phyloP scores from a whole-genome alignment of 306 rosid genomes.

The Clitoria ternatea region DNA sequence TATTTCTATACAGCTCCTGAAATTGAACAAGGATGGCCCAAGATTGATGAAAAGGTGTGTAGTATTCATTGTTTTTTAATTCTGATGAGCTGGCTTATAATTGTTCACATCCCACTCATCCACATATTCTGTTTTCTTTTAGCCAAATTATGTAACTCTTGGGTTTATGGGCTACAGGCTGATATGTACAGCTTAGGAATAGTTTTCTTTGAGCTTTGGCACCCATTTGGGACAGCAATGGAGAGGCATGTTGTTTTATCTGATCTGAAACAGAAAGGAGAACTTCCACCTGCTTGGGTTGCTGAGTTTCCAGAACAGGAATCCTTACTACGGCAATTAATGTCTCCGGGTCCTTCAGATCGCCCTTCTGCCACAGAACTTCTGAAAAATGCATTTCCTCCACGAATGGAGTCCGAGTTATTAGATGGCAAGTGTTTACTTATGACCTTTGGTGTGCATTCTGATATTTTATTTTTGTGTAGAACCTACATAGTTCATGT shows the following conservation, averaged over 20 bases:
- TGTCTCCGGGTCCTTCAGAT: constrained; percentile 88
- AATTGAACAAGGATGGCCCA: constrained; percentile 99
- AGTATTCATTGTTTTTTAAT: not conserved
- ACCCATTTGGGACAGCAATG: constrained; percentile 95
- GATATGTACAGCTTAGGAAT: constrained; percentile 98
- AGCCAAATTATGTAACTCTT: constrained; percentile 26
- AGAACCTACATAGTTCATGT: not conserved
- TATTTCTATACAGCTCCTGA: constrained; percentile 97
- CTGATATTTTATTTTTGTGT: constrained; percentile 1
- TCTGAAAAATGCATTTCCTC: constrained; percentile 74
- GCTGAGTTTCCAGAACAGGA: constrained; percentile 83
- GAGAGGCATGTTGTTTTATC: constrained; percentile 75
- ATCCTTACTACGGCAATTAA: constrained; percentile 54
- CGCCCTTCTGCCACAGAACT: constrained; percentile 93
- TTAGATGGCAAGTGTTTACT: constrained; percentile 81
- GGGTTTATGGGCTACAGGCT: constrained; percentile 58
- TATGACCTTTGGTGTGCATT: constrained; percentile 23
- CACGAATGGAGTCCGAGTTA: constrained; percentile 84
- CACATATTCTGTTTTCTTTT: constrained; percentile 16
- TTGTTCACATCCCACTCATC: not conserved
- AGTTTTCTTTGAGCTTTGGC: constrained; percentile 97
- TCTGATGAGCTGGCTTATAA: not conserved
- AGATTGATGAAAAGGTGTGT: constrained; percentile 91
- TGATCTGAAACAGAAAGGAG: constrained; percentile 77
- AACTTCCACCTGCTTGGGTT: constrained; percentile 71